phyloP scores from a whole-genome alignment of 805 yeast genomes.

The Cyberlindnera bimundalis region DNA sequence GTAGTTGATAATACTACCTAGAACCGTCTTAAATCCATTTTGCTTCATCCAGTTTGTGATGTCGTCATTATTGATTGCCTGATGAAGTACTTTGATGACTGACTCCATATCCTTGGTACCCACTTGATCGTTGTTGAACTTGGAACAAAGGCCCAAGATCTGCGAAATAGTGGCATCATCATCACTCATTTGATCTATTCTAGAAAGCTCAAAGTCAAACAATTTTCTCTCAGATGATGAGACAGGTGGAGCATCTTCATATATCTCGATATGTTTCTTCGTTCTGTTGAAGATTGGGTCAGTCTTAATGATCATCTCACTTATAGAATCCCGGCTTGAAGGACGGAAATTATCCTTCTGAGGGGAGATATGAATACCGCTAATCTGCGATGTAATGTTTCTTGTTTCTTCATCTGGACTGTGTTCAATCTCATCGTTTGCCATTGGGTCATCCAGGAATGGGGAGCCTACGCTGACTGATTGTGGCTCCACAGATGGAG shows the following conservation, averaged over 20 bases:
- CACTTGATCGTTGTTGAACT: conserved; percentile 18
- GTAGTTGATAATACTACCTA: conserved; percentile 17
- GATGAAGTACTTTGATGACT: conserved; percentile 20
- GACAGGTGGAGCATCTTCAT: conserved; percentile 20
- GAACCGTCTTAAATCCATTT: conserved; percentile 17
- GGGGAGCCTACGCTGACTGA: conserved; percentile 18
- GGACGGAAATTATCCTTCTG: conserved; percentile 17
- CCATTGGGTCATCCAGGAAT: conserved; percentile 20
- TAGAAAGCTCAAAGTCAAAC: conserved; percentile 20
- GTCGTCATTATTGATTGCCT: conserved; percentile 12
- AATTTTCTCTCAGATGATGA: conserved; percentile 12
- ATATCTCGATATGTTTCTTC: conserved; percentile 22
- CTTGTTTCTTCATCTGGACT: conserved; percentile 21
- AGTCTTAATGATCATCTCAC: conserved; percentile 18
- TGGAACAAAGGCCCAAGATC: conserved; percentile 8
- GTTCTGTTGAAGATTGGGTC: conserved; percentile 26
- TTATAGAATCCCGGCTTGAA: conserved; percentile 17
- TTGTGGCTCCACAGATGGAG: conserved; percentile 8
- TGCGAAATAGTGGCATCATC: conserved; percentile 12
- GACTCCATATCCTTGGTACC: conserved; percentile 14
- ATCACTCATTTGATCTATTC: conserved; percentile 8
- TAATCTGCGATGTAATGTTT: conserved; percentile 21
- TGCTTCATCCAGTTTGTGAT: conserved; percentile 20
- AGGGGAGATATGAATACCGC: conserved; percentile 26
- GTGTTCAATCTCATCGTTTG: conserved; percentile 15